Evolutionary conservation across 2,329 filamentous ascomycete genomes (phyloP).

Genomic region (Neobulgaria alba): DNA sequence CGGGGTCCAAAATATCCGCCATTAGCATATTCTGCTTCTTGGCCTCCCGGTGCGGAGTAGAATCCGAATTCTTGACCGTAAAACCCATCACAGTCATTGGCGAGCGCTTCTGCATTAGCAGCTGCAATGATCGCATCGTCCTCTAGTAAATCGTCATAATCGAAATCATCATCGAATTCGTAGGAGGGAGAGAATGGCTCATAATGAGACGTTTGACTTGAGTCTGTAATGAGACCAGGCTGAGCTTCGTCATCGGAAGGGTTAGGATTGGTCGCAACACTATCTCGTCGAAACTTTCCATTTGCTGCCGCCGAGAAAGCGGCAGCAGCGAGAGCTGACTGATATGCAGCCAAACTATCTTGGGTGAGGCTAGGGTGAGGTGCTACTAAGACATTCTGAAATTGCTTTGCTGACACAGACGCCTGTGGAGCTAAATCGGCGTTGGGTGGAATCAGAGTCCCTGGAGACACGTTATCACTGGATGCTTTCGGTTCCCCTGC

Average conservation of each 20-base stretch:
- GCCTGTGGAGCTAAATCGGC: slow-evolving; percentile 19
- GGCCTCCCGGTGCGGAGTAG: slow-evolving; percentile 56
- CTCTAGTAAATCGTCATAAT: slow-evolving; percentile 57
- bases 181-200: slow-evolving; percentile 28
- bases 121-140: slow-evolving; percentile 91
- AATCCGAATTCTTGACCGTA: slow-evolving; percentile 97
- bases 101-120: slow-evolving; percentile 87
- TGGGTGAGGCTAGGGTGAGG: slow-evolving; percentile 34
- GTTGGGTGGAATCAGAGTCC: background rate
- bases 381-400: slow-evolving; percentile 3
- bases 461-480: slow-evolving; percentile 5
- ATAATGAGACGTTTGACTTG: slow-evolving; percentile 30
- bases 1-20: slow-evolving; percentile 85
- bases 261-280: slow-evolving; percentile 14
- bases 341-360: slow-evolving; percentile 61
- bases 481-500: background rate
- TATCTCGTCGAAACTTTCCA: slow-evolving; percentile 62
- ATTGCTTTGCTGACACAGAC: slow-evolving; percentile 13
- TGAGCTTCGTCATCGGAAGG: slow-evolving; percentile 24
- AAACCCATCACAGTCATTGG: slow-evolving; percentile 86
- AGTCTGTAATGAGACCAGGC: slow-evolving; percentile 33
- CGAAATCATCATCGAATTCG: slow-evolving; percentile 35
- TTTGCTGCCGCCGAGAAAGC: slow-evolving; percentile 67
- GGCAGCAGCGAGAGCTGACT: slow-evolving; percentile 75
- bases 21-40: slow-evolving; percentile 49